Conservation (phyloP, 106 monocot genomes). For the Acorus gramineus region DNA sequence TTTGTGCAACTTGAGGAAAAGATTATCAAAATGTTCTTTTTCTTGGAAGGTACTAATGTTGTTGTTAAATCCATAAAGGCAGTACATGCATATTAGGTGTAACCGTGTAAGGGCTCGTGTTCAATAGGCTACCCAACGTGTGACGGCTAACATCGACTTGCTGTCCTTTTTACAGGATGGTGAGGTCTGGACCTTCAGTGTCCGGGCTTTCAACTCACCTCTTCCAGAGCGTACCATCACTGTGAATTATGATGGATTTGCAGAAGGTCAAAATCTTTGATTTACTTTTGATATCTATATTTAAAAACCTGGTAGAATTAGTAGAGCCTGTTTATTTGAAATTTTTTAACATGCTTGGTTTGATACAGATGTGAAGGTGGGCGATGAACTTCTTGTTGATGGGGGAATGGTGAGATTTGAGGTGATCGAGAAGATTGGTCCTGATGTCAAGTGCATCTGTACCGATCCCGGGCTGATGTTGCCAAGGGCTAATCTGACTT, state of each 20-base stretch:
- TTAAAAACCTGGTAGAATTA: background rate
- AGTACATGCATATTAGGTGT: no score
- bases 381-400: conserved; percentile 97
- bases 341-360: background rate
- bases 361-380: conserved; percentile 73
- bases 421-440: conserved; percentile 93
- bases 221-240: conserved; percentile 77
- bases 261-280: conserved; percentile 59
- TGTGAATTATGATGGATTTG: conserved; percentile 96
- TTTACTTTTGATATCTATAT: background rate
- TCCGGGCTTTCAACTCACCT: conserved; percentile 63
- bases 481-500: conserved; percentile 72
- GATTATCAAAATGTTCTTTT: no score
- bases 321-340: background rate
- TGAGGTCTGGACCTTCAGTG: conserved; percentile 95
- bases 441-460: conserved; percentile 89
- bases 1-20: no score
- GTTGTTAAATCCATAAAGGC: no score
- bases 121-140: no score
- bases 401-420: conserved; percentile 99
- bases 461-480: conserved; percentile 67
- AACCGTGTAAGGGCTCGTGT: no score
- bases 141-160: no score
- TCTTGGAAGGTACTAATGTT: no score
- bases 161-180: conserved; percentile 55